Conservation (phyloP, 2,329 filamentous ascomycete species). For the Stagonosporopsis vannaccii region DNA sequence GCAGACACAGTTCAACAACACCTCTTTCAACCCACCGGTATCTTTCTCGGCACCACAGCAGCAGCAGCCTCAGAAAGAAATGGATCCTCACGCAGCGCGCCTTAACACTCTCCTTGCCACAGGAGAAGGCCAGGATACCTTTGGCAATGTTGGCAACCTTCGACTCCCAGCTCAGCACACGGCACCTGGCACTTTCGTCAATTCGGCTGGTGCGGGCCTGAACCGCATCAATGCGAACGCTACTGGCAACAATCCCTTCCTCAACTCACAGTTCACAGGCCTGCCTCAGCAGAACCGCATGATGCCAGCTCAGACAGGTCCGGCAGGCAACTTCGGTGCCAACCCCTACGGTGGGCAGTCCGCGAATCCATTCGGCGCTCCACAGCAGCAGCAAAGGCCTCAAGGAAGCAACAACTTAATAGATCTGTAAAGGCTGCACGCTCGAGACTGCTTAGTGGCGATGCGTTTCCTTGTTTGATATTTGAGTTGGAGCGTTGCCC, state of each 20-base stretch:
- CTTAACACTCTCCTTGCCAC: slow-evolving; percentile 86
- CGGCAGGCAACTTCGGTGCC: slow-evolving; percentile 55
- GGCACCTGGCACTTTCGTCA: slow-evolving; percentile 93
- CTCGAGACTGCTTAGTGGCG: background rate
- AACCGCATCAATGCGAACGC: slow-evolving; percentile 71
- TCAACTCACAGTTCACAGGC: slow-evolving; percentile 83
- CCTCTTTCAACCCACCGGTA: slow-evolving; percentile 58
- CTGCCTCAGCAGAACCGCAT: slow-evolving; percentile 57
- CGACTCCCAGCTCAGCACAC: slow-evolving; percentile 97
- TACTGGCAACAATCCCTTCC: slow-evolving; percentile 88
- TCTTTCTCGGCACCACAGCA: slow-evolving; percentile 48
- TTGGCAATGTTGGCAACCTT: slow-evolving; percentile 94
- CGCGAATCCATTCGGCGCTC: slow-evolving; percentile 64
- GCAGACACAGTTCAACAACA: slow-evolving; percentile 66
- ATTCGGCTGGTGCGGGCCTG: slow-evolving; percentile 86
- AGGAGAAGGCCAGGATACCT: slow-evolving; percentile 95
- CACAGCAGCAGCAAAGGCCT: slow-evolving; percentile 53
- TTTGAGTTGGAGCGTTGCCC: slow-evolving; percentile 28
- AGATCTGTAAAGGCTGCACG: slow-evolving; percentile 57
- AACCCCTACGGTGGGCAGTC: slow-evolving; percentile 54
- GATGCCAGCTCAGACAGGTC: slow-evolving; percentile 61
- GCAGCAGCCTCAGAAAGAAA: slow-evolving; percentile 48
- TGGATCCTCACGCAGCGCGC: slow-evolving; percentile 69
- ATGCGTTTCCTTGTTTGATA: slow-evolving; percentile 29
- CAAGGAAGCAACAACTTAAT: slow-evolving; percentile 66